Evolutionary conservation across 164 flowering plant species (phyloP).

Genomic region (Cinnamomum chago): DNA sequence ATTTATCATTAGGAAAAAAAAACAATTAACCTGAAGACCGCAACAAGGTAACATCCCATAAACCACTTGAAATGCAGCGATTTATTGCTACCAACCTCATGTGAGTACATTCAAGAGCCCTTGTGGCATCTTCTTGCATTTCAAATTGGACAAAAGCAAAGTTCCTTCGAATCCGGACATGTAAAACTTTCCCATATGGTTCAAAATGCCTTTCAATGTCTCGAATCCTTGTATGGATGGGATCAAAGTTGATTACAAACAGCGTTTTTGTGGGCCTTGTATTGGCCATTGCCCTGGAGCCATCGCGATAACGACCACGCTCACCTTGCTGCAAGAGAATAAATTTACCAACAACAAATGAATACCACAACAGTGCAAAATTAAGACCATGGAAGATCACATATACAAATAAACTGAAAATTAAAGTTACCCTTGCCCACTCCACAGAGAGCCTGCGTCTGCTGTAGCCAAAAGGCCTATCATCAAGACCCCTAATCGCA

Average conservation of each 20-base stretch:
- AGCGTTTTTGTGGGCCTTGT: conserved; percentile 83
- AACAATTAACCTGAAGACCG: background rate
- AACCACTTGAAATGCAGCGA: background rate
- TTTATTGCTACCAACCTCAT: conserved; percentile 47
- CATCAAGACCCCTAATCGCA: conserved; percentile 77
- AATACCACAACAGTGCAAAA: no score
- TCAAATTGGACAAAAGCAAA: conserved; percentile 95
- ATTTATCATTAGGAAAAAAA: background rate
- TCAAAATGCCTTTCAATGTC: conserved; percentile 86
- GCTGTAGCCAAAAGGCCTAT: conserved; percentile 68
- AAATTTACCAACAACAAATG: background rate
- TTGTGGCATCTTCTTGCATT: conserved; percentile 86
- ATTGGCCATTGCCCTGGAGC: conserved; percentile 48
- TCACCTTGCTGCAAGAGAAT: conserved; percentile 39
- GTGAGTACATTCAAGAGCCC: conserved; percentile 84
- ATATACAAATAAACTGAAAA: no score
- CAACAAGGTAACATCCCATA: background rate
- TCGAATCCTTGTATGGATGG: conserved; percentile 53
- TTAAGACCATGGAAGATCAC: no score
- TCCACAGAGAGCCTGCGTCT: conserved; percentile 80
- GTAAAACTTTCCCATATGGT: conserved; percentile 63
- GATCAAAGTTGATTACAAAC: conserved; percentile 92
- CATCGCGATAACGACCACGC: conserved; percentile 61
- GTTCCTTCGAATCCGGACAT: conserved; percentile 78
- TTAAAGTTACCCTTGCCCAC: conserved; percentile 70